Base-by-base conservation (phyloP, 805 yeast species). In the Candida coquimbonensis region DNA sequence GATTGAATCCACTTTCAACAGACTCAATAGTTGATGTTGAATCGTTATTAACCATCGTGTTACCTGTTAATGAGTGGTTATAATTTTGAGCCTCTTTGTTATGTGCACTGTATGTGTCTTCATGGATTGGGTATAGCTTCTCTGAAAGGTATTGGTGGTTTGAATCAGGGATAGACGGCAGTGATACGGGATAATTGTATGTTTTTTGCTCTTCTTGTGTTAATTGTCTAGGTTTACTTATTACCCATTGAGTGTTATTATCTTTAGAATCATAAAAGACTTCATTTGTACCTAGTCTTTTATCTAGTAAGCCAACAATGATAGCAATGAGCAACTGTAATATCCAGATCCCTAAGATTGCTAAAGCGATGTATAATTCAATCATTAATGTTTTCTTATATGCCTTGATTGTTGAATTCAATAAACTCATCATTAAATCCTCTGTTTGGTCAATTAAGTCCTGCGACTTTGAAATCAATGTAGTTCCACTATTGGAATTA, bases 311-410 rank as follows among this genome's bases (percentile, higher is more conserved):
- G 0, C 41, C 42, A 17, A 51, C 43, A 6, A 60, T 17, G 1
- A 59, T 27, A 0, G 74, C 81, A 24, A 72, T 58, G 0, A 69
- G 49, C 3, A 76, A 40, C 50, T 77, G 78, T 0, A 71, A 6
- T 0, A 68, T 1, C 84, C 86, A 83, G 1, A 76, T 29, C 0
- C 63, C 68, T 1, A 80, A 40, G 0, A 83, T 55, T 0, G 60
- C 66, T 4, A 69, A 32, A 0, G 81, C 67, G 2, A 82, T 65
- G 43, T 65, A 66, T 4, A 79, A 57, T 56, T 81, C 87, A 17
- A 64, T 46, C 50, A 62, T 52, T 7, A 79, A 49, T 0, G 72
- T 60, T 3, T 65, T 52, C 38, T 61, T 57, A 46, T 70, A 74
- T 9, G 58, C 53, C 3, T 49, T 40, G 8, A 77, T 48, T 5